phyloP scores from a whole-genome alignment of 441 rosid species.

The Breynia disticha region DNA sequence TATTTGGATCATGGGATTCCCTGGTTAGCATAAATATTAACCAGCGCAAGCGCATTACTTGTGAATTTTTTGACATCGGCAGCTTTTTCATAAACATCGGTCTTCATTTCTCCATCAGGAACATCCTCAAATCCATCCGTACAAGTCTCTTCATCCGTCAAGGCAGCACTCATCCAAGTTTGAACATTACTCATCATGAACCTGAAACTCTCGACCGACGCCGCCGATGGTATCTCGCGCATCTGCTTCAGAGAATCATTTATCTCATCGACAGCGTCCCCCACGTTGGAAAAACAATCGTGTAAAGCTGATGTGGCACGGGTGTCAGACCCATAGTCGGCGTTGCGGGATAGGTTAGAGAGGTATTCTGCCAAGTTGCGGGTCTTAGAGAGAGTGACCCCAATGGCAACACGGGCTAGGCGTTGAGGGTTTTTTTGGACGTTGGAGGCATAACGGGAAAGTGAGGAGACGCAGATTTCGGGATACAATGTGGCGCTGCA shows the following conservation, averaged over 20 bases:
- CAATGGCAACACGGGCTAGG: constrained; percentile 58
- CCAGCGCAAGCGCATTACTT: constrained; percentile 81
- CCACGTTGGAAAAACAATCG: constrained; percentile 72
- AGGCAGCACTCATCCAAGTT: constrained; percentile 93
- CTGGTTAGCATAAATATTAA: constrained; percentile 46
- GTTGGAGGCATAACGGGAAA: constrained; percentile 46
- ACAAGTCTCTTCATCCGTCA: constrained; percentile 84
- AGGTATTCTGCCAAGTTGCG: constrained; percentile 40
- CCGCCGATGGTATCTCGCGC: constrained; percentile 31
- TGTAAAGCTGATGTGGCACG: constrained; percentile 53
- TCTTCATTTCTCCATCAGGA: constrained; percentile 33
- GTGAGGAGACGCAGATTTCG: constrained; percentile 56
- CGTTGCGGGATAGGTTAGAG: constrained; percentile 47
- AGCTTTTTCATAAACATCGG: constrained; percentile 32
- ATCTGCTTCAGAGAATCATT: constrained; percentile 67
- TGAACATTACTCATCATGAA: constrained; percentile 74
- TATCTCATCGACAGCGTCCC: constrained; percentile 83
- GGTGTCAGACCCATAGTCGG: constrained; percentile 43
- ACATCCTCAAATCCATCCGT: constrained; percentile 74
- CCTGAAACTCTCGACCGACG: constrained; percentile 32
- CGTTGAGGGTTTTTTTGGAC: constrained; percentile 42
- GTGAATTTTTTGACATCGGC: constrained; percentile 47
- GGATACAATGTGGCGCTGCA: constrained; percentile 76
- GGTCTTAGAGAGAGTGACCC: constrained; percentile 43
- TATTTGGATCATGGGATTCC: constrained; percentile 21